A percentile compares a stretch with the other conserved stretches of the same genome.
Evolutionary conservation across 208 protist genomes (phyloP).

Genomic region (Acanthamoeba royreba): DNA sequence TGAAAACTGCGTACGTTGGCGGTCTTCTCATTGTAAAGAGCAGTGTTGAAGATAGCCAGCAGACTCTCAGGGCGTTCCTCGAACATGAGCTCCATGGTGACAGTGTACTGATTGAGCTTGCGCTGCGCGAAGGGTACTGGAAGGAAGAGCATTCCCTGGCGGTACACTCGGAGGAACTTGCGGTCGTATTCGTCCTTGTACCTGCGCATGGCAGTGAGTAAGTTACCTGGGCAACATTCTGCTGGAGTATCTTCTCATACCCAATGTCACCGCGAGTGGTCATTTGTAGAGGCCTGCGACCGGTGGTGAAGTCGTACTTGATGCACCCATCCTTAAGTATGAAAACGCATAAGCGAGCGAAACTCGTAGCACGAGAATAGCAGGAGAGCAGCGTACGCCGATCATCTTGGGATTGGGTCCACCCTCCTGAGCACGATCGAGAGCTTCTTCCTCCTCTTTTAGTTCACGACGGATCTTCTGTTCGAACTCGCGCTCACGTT

Average conservation of each 20-base stretch:
- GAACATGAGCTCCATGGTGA: constrained; percentile 35
- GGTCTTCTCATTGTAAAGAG: constrained; percentile 27
- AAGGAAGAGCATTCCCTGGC: constrained; percentile 24
- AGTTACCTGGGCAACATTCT: no score
- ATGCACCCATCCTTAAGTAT: background rate
- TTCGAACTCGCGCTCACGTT: constrained; percentile 23
- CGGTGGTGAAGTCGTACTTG: constrained; percentile 40
- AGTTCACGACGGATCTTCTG: constrained; percentile 40
- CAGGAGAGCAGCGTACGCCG: background rate
- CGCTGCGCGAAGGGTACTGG: constrained; percentile 27
- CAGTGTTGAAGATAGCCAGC: constrained; percentile 26
- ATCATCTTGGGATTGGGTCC: constrained; percentile 35
- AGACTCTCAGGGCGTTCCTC: background rate
- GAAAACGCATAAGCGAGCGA: background rate
- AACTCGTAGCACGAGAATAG: background rate
- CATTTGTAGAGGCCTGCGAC: background rate
- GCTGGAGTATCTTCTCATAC: no score
- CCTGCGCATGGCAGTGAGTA: no score
- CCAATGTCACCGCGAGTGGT: constrained; percentile 6
- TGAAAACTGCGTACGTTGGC: background rate
- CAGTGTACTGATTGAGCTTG: constrained; percentile 30
- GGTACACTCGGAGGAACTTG: constrained; percentile 33
- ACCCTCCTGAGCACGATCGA: constrained; percentile 12
- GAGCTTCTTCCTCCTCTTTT: constrained; percentile 9
- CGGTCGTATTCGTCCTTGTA: constrained; percentile 20